These are phyloP conservation scores for Mariannaea sp. DNA, from an alignment of 2,329 filamentous ascomycete genomes.

Conservation along the genomic window DNA sequence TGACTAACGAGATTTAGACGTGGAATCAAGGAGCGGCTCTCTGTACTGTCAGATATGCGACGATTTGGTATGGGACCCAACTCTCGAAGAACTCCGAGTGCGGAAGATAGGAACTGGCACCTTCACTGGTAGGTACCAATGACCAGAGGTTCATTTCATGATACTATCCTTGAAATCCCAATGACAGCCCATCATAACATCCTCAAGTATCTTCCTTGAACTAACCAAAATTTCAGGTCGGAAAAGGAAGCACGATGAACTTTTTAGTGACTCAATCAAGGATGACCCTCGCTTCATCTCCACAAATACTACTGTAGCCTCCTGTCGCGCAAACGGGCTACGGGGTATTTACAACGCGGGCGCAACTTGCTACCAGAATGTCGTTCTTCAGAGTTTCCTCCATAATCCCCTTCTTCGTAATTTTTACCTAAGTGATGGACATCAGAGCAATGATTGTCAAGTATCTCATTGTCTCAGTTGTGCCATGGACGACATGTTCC, in stretches of 20 bases:
- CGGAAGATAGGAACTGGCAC: conserved; percentile 70
- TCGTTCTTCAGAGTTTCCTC: conserved; percentile 89
- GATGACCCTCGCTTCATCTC: conserved; percentile 79
- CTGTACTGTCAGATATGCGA: conserved; percentile 83
- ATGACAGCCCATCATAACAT: background rate
- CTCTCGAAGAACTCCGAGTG: conserved; percentile 74
- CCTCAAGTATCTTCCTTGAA: background rate
- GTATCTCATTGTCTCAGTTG: conserved; percentile 68
- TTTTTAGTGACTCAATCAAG: conserved; percentile 65
- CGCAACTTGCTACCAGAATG: conserved; percentile 98
- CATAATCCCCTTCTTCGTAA: conserved; percentile 92
- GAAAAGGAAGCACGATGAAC: conserved; percentile 77
- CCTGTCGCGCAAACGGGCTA: conserved; percentile 85
- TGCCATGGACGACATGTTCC: conserved; percentile 75
- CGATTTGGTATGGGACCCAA: conserved; percentile 83
- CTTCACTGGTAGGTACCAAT: conserved; percentile 59
- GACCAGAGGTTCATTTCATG: background rate
- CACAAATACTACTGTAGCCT: conserved; percentile 76
- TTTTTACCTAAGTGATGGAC: conserved; percentile 90
- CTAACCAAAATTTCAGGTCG: conserved; percentile 51
- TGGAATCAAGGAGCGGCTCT: conserved; percentile 75
- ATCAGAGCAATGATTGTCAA: conserved; percentile 76
- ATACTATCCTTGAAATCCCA: background rate
- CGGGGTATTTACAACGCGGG: conserved; percentile 96
- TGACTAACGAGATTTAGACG: conserved; percentile 57